Conservation (phyloP, 768 basidiomycete species). For the Mycena floridula region DNA sequence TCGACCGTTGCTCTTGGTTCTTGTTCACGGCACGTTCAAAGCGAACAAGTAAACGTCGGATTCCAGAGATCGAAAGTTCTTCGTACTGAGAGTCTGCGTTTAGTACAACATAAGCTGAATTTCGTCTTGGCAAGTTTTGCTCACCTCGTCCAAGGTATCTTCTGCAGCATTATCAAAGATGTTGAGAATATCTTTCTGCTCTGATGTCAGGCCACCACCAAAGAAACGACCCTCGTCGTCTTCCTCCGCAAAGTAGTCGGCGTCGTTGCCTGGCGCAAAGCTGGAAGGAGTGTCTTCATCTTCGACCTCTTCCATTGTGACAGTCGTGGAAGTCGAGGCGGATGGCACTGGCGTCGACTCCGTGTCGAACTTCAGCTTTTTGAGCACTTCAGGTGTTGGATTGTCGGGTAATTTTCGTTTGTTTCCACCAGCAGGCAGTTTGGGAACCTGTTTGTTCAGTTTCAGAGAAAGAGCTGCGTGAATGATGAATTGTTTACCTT, state of each 20-base stretch:
- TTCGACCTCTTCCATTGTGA: slow-evolving; percentile 49
- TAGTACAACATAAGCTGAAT: slow-evolving; percentile 14
- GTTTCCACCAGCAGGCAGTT: slow-evolving; percentile 53
- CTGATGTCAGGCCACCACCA: slow-evolving; percentile 86
- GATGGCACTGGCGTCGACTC: slow-evolving; percentile 10
- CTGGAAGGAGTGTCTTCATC: slow-evolving; percentile 25
- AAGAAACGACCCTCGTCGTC: slow-evolving; percentile 91
- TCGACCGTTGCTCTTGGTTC: slow-evolving; percentile 95
- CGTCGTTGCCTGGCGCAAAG: slow-evolving; percentile 83
- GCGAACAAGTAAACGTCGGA: slow-evolving; percentile 67
- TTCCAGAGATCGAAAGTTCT: slow-evolving; percentile 59
- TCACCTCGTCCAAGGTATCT: slow-evolving; percentile 62
- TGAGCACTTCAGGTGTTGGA: slow-evolving; percentile 77
- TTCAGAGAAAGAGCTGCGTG: slow-evolving; percentile 1
- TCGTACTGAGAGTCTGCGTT: slow-evolving; percentile 46
- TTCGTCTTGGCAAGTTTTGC: slow-evolving; percentile 18
- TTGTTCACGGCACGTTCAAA: slow-evolving; percentile 90
- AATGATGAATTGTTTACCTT: slow-evolving; percentile 26
- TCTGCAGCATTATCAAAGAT: slow-evolving; percentile 80
- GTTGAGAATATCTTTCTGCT: slow-evolving; percentile 93
- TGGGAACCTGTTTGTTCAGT: slow-evolving; percentile 44
- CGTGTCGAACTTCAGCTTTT: slow-evolving; percentile 63
- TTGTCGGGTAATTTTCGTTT: slow-evolving; percentile 75
- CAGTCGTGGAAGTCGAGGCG: slow-evolving; percentile 22
- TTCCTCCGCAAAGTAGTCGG: slow-evolving; percentile 87